Evolutionary conservation across 23 red algal species (phyloP).

Genomic region (Gracilaria domingensis): DNA sequence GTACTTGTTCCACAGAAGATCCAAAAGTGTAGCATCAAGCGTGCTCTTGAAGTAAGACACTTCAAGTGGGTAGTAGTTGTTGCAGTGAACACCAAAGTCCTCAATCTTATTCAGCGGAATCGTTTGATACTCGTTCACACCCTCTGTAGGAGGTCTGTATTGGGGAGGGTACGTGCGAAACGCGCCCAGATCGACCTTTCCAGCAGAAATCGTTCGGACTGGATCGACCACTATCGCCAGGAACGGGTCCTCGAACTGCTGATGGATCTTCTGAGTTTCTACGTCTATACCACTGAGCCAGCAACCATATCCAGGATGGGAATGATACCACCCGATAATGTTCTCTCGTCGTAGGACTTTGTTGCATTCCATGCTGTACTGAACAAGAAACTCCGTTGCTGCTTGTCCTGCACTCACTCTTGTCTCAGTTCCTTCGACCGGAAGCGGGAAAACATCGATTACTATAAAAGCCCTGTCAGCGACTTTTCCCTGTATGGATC

Average conservation of each 20-base stretch:
- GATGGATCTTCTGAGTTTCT: slow-evolving; percentile 78
- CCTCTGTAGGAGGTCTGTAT: slow-evolving; percentile 74
- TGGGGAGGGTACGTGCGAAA: slow-evolving; percentile 93
- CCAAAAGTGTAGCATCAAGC: slow-evolving; percentile 81
- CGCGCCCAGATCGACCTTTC: slow-evolving; percentile 93
- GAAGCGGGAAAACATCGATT: slow-evolving; percentile 90
- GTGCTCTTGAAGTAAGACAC: slow-evolving; percentile 88
- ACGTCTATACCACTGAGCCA: slow-evolving; percentile 98
- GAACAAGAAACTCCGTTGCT: slow-evolving; percentile 80
- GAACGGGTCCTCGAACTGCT: slow-evolving; percentile 89
- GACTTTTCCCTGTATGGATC: slow-evolving; percentile 87
- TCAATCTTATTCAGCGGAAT: slow-evolving; percentile 94
- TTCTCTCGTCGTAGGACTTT: slow-evolving; percentile 69
- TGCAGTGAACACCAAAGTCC: slow-evolving; percentile 91
- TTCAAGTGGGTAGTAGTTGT: slow-evolving; percentile 92
- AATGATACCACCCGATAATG: slow-evolving; percentile 97
- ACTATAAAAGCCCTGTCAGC: slow-evolving; percentile 83
- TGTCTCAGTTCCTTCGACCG: slow-evolving; percentile 85
- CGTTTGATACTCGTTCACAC: slow-evolving; percentile 83
- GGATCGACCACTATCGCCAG: slow-evolving; percentile 96
- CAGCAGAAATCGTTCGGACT: slow-evolving; percentile 79
- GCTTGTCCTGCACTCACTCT: slow-evolving; percentile 84
- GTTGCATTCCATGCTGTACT: slow-evolving; percentile 72
- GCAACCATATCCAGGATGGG: slow-evolving; percentile 98
- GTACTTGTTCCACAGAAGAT: slow-evolving; percentile 88